A percentile compares a stretch with the other conserved stretches of the same genome.
Evolutionary conservation across 805 yeast genomes (phyloP).

Genomic region (Candida loeiensis): DNA sequence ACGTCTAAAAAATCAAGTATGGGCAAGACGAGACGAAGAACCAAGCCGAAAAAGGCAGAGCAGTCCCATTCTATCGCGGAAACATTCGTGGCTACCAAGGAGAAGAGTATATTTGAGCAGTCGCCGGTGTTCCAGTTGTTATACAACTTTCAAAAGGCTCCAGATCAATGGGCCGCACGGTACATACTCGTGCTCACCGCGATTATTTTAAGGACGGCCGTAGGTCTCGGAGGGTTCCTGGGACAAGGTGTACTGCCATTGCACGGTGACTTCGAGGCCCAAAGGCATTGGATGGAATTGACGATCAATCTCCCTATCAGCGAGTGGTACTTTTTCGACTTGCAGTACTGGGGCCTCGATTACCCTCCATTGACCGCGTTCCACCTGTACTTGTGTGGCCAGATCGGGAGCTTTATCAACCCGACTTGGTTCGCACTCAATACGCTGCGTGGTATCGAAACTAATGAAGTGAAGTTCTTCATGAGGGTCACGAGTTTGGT

Average conservation of each 20-base stretch:
- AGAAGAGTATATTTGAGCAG: slow-evolving; percentile 33
- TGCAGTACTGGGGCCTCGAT: slow-evolving; percentile 94
- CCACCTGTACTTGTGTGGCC: slow-evolving; percentile 81
- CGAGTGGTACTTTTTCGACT: slow-evolving; percentile 86
- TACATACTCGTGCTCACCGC: slow-evolving; percentile 73
- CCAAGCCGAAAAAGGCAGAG: slow-evolving; percentile 6
- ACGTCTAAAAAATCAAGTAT: neutral
- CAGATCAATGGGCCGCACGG: slow-evolving; percentile 87
- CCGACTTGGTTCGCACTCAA: slow-evolving; percentile 74
- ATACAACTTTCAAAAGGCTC: slow-evolving; percentile 74
- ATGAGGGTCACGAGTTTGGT: slow-evolving; percentile 80
- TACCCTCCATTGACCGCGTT: slow-evolving; percentile 96
- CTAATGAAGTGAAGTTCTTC: slow-evolving; percentile 62
- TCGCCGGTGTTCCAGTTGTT: slow-evolving; percentile 77
- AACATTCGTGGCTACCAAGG: neutral
- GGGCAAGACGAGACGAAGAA: slow-evolving; percentile 13
- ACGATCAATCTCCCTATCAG: slow-evolving; percentile 70
- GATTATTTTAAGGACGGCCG: slow-evolving; percentile 72
- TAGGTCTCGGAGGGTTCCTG: slow-evolving; percentile 85
- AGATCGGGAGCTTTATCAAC: slow-evolving; percentile 61
- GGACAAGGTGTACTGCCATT: slow-evolving; percentile 72
- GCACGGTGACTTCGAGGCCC: slow-evolving; percentile 97
- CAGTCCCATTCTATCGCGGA: neutral
- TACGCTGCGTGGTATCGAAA: slow-evolving; percentile 73
- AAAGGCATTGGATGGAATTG: slow-evolving; percentile 95